These are phyloP conservation scores for Leishmania guyanensis DNA, from an alignment of 208 protist species.

Conservation along the genomic window DNA sequence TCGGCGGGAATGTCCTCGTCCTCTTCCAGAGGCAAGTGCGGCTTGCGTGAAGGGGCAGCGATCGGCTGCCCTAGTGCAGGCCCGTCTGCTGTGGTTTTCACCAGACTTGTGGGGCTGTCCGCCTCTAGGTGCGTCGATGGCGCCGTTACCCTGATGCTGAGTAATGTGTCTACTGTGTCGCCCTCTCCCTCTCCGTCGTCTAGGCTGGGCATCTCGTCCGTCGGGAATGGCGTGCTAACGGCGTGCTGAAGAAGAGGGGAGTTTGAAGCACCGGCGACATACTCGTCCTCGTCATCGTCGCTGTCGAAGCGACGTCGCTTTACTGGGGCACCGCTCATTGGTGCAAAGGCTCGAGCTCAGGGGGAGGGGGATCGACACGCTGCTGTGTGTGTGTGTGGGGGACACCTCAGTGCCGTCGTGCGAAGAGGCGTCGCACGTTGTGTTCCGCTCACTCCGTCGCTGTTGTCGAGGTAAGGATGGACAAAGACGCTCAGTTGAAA, in stretches of 20 bases:
- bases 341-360: too few relatives aligned
- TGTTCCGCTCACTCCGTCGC: neutral
- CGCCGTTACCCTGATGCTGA: neutral
- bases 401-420: neutral
- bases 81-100: neutral
- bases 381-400: neutral
- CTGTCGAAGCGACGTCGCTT: slow-evolving; percentile 62
- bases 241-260: slow-evolving; percentile 46
- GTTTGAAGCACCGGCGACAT: slow-evolving; percentile 17
- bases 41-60: neutral
- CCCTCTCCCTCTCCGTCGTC: neutral
- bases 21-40: slow-evolving; percentile 23
- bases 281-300: slow-evolving; percentile 82
- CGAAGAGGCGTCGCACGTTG: neutral
- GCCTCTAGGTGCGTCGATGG: neutral
- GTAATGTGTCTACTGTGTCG: neutral
- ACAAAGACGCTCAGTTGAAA: neutral
- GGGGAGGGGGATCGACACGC: neutral
- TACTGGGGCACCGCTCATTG: slow-evolving; percentile 4
- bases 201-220: slow-evolving; percentile 17
- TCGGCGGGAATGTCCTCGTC: slow-evolving; percentile 64
- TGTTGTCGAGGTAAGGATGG: neutral
- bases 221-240: slow-evolving; percentile 10
- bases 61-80: neutral
- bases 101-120: neutral